phyloP scores from a whole-genome alignment of 805 yeast species.

The Schwanniomyces yamadae region DNA sequence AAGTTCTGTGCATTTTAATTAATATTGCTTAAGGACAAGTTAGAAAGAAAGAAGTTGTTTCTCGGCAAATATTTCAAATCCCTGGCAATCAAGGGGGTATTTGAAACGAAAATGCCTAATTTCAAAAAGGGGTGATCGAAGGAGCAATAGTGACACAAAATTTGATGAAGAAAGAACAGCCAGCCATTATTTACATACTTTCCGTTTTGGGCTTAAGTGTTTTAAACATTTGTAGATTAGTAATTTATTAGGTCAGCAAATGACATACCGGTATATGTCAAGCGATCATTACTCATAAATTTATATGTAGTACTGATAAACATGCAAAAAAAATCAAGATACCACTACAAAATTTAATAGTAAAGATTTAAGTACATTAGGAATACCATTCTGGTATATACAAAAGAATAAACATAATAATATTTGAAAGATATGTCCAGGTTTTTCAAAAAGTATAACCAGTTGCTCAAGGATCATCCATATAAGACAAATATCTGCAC shows the following conservation, averaged over 20 bases:
- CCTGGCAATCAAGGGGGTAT: constrained; percentile 8
- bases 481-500: constrained; percentile 53
- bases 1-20: constrained; percentile 72
- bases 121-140: constrained; percentile 8
- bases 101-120: not conserved
- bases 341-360: no score
- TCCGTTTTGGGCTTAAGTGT: no score
- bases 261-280: no score
- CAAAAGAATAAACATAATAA: no score
- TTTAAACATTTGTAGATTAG: no score
- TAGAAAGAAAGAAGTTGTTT: not conserved
- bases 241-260: no score
- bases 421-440: not conserved
- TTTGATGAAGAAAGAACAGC: not conserved
- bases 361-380: no score
- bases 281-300: no score
- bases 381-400: no score
- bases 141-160: constrained; percentile 7
- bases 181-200: constrained; percentile 5
- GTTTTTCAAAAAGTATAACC: constrained; percentile 20
- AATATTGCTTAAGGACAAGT: not conserved
- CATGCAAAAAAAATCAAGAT: no score
- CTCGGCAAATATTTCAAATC: constrained; percentile 2
- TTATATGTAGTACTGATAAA: no score
- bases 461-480: constrained; percentile 44